phyloP scores from a whole-genome alignment of 257 asterid species.

The Nicotiana attenuata region DNA sequence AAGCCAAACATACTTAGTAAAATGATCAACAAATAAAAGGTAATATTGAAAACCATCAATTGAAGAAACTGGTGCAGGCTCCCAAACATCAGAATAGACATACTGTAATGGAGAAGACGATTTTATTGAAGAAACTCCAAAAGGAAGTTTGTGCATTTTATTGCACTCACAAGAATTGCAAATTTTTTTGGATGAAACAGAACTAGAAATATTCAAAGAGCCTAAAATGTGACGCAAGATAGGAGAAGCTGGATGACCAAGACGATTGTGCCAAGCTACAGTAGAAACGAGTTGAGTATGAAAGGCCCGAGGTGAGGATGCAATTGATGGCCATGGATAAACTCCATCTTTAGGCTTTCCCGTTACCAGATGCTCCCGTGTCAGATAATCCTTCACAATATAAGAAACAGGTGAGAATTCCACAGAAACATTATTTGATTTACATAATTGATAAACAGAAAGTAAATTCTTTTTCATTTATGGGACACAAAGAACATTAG shows the following conservation, averaged over 20 bases:
- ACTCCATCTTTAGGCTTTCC: neutral
- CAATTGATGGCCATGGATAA: neutral
- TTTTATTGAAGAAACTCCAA: too few relatives aligned
- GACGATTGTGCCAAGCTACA: neutral
- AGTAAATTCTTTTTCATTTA: neutral
- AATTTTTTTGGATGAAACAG: too few relatives aligned
- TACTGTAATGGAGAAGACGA: too few relatives aligned
- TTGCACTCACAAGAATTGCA: too few relatives aligned
- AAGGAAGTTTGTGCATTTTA: too few relatives aligned
- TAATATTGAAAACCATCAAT: too few relatives aligned
- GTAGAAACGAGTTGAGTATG: neutral
- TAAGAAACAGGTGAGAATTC: neutral
- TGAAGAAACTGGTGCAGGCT: too few relatives aligned
- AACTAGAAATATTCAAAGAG: too few relatives aligned
- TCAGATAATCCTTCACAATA: neutral
- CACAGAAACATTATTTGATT: neutral
- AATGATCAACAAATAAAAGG: too few relatives aligned
- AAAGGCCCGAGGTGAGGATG: neutral
- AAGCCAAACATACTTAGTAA: neutral
- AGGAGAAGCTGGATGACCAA: neutral
- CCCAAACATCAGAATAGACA: too few relatives aligned
- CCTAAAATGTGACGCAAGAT: neutral
- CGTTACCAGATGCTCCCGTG: neutral
- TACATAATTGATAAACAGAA: neutral
- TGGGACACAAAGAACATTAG: neutral